Evolutionary conservation across 495 filamentous ascomycete species (phyloP), one percentile per base, ranked within the genome.

Genomic region (Corynascus novoguineensis): DNA sequence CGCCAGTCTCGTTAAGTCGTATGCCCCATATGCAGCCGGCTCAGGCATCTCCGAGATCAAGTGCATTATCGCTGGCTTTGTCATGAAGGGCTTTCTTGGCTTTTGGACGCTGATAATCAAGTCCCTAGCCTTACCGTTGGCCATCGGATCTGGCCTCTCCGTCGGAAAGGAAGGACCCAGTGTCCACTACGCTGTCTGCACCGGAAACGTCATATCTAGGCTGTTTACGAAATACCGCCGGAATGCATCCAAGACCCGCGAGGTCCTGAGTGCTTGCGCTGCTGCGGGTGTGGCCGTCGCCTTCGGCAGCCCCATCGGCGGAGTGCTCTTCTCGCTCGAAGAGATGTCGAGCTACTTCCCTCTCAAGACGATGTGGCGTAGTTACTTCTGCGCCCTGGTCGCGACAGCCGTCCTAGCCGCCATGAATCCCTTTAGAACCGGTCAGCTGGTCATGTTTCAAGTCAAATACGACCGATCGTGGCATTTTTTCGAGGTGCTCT

Each of bases 401-500:
- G 95, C 95, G 21, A 98, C 95, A 7, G 90, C 91, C 28, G 89
- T 96, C 1, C 73, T 98, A 21, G 89, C 93, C 71, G 89, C 88
- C 34, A 95, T 98, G 88, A 98, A 98, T 64, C 93, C 93, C 31
- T 98, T 98, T 68, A 78, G 93, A 52, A 98, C 93, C 2, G 93
- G 93, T n/a, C 95, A 97, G 64, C 80, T 98, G 37, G 93, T 98
- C 80, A 98, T 98, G 93, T 98, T 98, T 73, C 90, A 96, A 66
- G 93, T 98, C 62, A 82, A 82, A 63, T 98, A 98, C 67, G 95
- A 98, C 71, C 87, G 95, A 19, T 85, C 85, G 4, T 98, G 93
- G 93, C 93, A 98, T 71, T 96, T 96, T 65, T 98, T 98, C 61
- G 93, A 98, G 69, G 76, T 95, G 0, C 73, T 96, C 15, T 97